A percentile compares a stretch with the other conserved stretches of the same genome.
phyloP scores from a whole-genome alignment of 2,329 filamentous ascomycete genomes.

The Daldinia sp. region DNA sequence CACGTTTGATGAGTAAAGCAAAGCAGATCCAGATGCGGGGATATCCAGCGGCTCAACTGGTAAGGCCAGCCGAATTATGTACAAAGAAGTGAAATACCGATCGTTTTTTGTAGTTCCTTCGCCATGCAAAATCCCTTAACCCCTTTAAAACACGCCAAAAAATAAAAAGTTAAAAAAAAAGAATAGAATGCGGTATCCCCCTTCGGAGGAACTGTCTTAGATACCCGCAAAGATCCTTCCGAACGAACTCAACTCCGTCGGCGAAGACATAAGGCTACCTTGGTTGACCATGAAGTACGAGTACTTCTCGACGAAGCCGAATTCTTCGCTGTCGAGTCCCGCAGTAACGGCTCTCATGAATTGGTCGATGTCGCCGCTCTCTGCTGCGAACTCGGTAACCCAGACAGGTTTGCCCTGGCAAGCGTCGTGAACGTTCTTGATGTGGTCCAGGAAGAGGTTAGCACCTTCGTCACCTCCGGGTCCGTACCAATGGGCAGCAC shows the following conservation, averaged over 20 bases:
- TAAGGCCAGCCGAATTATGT: conserved; percentile 35
- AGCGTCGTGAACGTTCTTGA: conserved; percentile 59
- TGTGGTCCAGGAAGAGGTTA: conserved; percentile 66
- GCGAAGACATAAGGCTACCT: conserved; percentile 57
- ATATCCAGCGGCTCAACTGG: conserved; percentile 30
- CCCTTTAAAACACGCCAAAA: conserved; percentile 17
- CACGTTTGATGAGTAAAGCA: conserved; percentile 20
- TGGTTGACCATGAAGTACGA: conserved; percentile 67
- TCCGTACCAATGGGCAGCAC: conserved; percentile 74
- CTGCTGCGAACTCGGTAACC: conserved; percentile 74
- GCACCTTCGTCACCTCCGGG: conserved; percentile 56
- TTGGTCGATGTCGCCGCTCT: conserved; percentile 57
- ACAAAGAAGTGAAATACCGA: conserved; percentile 38
- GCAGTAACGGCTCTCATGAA: conserved; percentile 65
- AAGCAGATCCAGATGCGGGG: conserved; percentile 32
- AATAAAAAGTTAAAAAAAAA: conserved; percentile 33
- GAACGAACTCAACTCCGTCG: conserved; percentile 57
- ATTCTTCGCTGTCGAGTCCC: conserved; percentile 60
- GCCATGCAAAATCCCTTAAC: conserved; percentile 27
- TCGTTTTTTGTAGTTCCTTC: conserved; percentile 28
- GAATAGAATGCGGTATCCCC: conserved; percentile 26
- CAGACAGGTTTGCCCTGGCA: conserved; percentile 67
- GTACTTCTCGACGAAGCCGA: conserved; percentile 66
- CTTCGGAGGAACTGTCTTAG: conserved; percentile 24
- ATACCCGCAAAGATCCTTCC: conserved; percentile 64